Base-by-base conservation (phyloP, 2,329 filamentous ascomycete genomes). In the Diaporthe sp. region DNA sequence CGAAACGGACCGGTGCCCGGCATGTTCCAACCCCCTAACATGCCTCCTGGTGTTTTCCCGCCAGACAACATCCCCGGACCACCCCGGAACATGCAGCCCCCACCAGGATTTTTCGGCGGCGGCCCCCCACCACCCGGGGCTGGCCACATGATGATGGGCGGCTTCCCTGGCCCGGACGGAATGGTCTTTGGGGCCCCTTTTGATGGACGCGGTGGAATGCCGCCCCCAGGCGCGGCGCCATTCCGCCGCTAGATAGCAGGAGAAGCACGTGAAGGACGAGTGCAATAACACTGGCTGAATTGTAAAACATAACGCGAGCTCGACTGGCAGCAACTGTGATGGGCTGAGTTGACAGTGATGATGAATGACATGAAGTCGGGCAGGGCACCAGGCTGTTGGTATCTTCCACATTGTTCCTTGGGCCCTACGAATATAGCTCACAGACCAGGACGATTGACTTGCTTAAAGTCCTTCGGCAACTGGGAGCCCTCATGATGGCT, bases 21-120 rank as follows among this genome's bases (percentile, higher is more conserved):
- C 77, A 91, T 91, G 86, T 92, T 90, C 79, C 75, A 75, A 34
- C 90, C 90, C 28, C 90, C 90, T n/a, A 91, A 89, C 81, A 92
- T 92, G 77, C 88, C 90, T 19, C 88, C 87, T 8, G 85, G 84
- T 34, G 84, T 83, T 19, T 83, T 83, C 22, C 87, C 87, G 76
- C 88, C 87, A 22, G 87, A 90, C n/a, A 89, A 85, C 80, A 87
- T 91, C 84, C 85, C 84, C 22, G 82, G 81, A 7, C 83, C 82
- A n/a, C 81, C 81, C 7, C 82, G 85, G 37, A 83, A 85, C 76
- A 87, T 87, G 76, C 87, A 85, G 53, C 90, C 90, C 37, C 91
- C 91, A 7, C 91, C 90, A 1, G 90, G 89, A 15, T 91, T 91
- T 80, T 91, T 87, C 77, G 86, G 84, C 31, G 88, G 87, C 8